Base-by-base conservation (phyloP, 2,329 filamentous ascomycete species). In the Colletotrichum musicola region DNA sequence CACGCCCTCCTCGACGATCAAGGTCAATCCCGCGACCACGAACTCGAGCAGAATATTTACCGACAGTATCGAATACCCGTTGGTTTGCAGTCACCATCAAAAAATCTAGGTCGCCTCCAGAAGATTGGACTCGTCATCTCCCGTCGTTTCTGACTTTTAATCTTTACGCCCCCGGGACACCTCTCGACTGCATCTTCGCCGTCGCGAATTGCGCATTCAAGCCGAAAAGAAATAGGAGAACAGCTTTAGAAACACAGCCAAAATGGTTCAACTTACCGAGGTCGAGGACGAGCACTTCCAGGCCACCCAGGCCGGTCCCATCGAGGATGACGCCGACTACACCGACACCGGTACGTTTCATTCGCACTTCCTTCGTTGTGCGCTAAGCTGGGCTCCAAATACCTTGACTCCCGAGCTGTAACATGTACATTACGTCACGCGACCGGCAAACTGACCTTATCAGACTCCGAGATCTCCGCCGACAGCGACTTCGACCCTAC, bases 241-340 rank as follows among this genome's bases (percentile, higher is more conserved):
- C 46, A 44, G 62, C 62, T 59, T 27, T 18, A 35, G 6, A 58
- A 47, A 27, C 12, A 47, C 65, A 53, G 72, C 66, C 83, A 90
- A 81, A 76, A 98, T 98, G 95, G 95, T 98, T 82, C 94, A 95
- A 83, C 93, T 98, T 79, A 93, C 94, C 79, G 95, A 98, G 86
- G 95, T 98, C 78, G 92, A 97, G 80, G 95, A 98, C 80, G 95
- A 98, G 88, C 93, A 97, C 83, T 97, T 98, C 86, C 87, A 92
- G 83, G 85, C 89, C 80, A 84, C 86, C 74, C 90, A 92, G 77
- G 83, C 90, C 71, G 85, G 88, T 66, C 89, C 90, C 69, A 91
- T 94, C 74, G 92, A 96, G 74, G 93, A 95, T 64, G 93, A 97
- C 68, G 95, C 95, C 78, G 95, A 97, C 84, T 97, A 93, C 85